Evolutionary conservation across 2,329 filamentous ascomycete genomes (phyloP), one percentile per base, ranked within the genome.

Genomic region (Trichoderma koningiopsis): DNA sequence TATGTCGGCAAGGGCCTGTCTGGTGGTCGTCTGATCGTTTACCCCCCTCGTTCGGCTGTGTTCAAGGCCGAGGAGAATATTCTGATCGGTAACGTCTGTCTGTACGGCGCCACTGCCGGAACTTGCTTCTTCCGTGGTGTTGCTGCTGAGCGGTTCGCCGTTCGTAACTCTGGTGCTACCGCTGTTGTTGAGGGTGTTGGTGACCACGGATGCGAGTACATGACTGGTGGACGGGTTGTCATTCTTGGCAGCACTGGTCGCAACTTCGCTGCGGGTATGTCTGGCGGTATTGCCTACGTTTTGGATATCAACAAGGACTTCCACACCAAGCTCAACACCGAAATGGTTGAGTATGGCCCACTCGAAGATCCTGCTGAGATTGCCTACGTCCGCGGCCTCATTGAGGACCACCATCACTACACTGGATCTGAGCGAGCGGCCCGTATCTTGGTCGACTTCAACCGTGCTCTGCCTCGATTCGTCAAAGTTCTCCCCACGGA

Each of bases 261-360:
- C 75, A 98, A 98, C 86, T 98, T 98, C 77, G 95, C 94, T 75
- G 95, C 95, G 71, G 95, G 95, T 86, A 98, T 98, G 95, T 97
- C 94, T 77, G 95, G 95, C 78, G 95, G 95, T 85, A 97, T 98
- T 76, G 94, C 94, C 22, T 98, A 97, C 77, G 89, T 97, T 66
- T 88, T 98, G 35, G 95, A 98, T 77, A 91, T 96, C 77, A 88
- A 95, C 79, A 88, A 91, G 73, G 93, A 97, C 82, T 97, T 97
- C 84, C 85, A 92, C 80, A 89, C 90, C 75, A 97, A 97, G 87
- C 91, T 97, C 82, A 98, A 98, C 83, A 91, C 90, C 77, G 95
- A 98, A 84, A 97, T 98, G 95, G 95, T 98, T 74, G 94, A 97
- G 82, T 89, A 95, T 31, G 92, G 91, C 59, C 87, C 88, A 10